These are phyloP conservation scores for Pelargonium cotyledonis DNA, from an alignment of 441 rosid species.

Conservation along the genomic window DNA sequence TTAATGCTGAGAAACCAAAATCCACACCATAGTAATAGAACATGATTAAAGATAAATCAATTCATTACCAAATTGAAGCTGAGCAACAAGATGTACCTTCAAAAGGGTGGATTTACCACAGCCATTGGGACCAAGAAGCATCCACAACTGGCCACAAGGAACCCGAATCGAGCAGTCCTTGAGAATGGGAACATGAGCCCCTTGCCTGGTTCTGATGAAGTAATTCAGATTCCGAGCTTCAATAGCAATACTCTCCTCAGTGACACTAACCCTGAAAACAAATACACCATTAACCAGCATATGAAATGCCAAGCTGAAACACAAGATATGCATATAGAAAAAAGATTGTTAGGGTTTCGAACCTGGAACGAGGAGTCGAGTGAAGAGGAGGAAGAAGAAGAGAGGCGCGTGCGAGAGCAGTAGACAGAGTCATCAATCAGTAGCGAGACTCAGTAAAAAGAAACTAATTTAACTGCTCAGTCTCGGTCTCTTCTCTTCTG, in stretches of 20 bases:
- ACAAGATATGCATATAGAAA: not conserved
- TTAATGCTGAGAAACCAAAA: not conserved
- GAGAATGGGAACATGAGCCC: slow-evolving; percentile 54
- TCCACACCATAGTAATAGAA: not conserved
- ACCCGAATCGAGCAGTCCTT: slow-evolving; percentile 64
- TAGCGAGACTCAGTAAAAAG: not conserved
- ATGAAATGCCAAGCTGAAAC: slow-evolving; percentile 16
- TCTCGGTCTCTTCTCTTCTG: not conserved
- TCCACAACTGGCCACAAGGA: slow-evolving; percentile 84
- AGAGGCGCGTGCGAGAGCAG: slow-evolving; percentile 6
- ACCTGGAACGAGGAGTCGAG: slow-evolving; percentile 28
- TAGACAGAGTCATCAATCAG: not conserved
- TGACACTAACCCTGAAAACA: slow-evolving; percentile 33
- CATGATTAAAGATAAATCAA: not conserved
- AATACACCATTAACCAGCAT: not conserved
- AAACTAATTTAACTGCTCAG: not conserved
- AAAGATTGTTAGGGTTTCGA: not conserved
- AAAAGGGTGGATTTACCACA: slow-evolving; percentile 96
- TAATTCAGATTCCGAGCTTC: slow-evolving; percentile 62
- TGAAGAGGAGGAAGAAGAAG: slow-evolving; percentile 23
- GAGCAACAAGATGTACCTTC: slow-evolving; percentile 40
- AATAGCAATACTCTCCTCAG: slow-evolving; percentile 39
- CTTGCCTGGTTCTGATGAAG: slow-evolving; percentile 49
- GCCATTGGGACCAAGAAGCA: slow-evolving; percentile 97
- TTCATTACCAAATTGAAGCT: not conserved